Base-by-base conservation (phyloP, 352 stramenopile genomes). In the Globisporangium orthogonon region DNA sequence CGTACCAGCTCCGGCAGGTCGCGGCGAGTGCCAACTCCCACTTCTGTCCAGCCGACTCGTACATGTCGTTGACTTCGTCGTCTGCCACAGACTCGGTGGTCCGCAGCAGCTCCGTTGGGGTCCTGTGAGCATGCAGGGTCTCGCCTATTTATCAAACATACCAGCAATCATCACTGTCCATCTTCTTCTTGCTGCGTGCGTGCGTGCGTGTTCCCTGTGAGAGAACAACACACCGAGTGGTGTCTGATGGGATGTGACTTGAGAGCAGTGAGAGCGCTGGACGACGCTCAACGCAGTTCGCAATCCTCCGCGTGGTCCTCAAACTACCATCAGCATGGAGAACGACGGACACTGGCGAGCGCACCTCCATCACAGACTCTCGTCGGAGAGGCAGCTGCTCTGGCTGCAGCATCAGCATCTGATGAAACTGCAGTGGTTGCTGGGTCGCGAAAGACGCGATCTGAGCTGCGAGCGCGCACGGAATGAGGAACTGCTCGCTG, bases 1-100 rank as follows among this genome's bases (percentile, higher is more conserved):
- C 68, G 4, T 80, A 73, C 37, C 31, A 61, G 13, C 55, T 85
- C 45, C 70, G 72, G 14, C 64, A 72, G 48, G 53, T 67, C 48
- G 52, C 18, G n/a, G 48, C 44, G 18, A 50, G 17, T 3, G 15
- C 35, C 33, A 39, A 13, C n/a, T 13, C 3, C 31, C 4, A 56
- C n/a, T 14, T 18, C 9, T 7, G 28, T n/a, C 23, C 28, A 23
- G 37, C 30, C 35, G 55, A 41, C 15, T 50, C 55, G 29, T 44
- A 31, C 37, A 14, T 49, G 2, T 55, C 47, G 47, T 50, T 37
- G 15, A 31, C 46, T 47, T 47, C 55, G 47, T 48, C 55, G 46
- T 54, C 54, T 1, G 29, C 30, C 14, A 47, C 37, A 11, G 28
- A 15, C 29, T 50, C 52, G 7, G 52, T 46, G n/a, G 41, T 49